phyloP scores from a whole-genome alignment of 2,329 filamentous ascomycete genomes.

The Akanthomyces uredinophilus region DNA sequence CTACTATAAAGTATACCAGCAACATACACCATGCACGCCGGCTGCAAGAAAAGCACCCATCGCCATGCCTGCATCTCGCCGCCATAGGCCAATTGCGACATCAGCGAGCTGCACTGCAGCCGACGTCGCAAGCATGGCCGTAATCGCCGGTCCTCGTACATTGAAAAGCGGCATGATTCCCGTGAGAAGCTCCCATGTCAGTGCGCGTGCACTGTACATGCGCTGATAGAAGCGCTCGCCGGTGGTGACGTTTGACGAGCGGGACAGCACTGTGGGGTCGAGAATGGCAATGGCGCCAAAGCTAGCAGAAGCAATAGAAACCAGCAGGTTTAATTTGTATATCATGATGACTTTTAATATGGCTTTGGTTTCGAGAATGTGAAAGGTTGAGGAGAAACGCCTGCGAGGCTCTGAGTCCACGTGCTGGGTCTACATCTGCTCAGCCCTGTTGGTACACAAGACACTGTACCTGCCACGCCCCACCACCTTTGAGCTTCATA shows the following conservation, averaged over 20 bases:
- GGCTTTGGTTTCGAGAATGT: too few species aligned
- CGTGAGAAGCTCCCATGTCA: neutral
- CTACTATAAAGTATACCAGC: too few species aligned
- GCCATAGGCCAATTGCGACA: neutral
- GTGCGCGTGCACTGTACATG: neutral
- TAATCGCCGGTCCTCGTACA: neutral
- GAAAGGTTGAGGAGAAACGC: too few species aligned
- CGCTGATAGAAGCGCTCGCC: neutral
- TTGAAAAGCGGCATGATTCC: neutral
- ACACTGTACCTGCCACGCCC: too few species aligned
- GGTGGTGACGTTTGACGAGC: neutral
- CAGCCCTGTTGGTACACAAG: too few species aligned
- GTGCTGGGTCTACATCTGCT: too few species aligned
- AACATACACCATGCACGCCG: neutral
- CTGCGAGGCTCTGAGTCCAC: too few species aligned
- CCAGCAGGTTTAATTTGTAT: neutral
- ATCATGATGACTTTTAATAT: neutral
- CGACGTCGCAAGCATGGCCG: neutral
- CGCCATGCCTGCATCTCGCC: neutral
- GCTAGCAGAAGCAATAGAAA: neutral
- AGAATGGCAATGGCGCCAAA: neutral
- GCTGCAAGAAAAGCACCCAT: neutral
- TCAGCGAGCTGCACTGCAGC: neutral
- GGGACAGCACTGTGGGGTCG: neutral
- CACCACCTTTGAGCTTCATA: neutral